Conservation (phyloP, 2,329 filamentous ascomycete species). For the Colletotrichum lupini region DNA sequence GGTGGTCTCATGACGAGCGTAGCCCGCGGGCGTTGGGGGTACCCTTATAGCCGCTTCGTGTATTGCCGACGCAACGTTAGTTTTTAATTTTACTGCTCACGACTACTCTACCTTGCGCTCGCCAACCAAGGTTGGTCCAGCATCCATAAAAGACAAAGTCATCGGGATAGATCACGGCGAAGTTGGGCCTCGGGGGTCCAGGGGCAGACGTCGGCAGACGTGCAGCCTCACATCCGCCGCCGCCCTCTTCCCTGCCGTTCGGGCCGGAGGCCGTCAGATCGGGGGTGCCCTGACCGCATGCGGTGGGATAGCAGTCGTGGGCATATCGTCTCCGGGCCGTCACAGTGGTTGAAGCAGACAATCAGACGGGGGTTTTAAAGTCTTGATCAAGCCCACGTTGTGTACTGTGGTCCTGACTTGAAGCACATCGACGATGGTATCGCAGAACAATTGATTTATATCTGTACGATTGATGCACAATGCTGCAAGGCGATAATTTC, state of each 20-base stretch:
- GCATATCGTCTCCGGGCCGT: no score
- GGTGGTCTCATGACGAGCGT: conserved; percentile 19
- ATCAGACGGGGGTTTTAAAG: neutral
- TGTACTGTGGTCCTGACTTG: no score
- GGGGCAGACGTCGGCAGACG: conserved; percentile 15
- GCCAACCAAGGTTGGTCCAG: neutral
- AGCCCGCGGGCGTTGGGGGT: conserved; percentile 30
- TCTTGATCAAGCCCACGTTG: neutral
- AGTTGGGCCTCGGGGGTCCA: neutral
- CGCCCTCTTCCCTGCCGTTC: neutral
- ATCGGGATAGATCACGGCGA: neutral
- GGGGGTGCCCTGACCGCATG: neutral
- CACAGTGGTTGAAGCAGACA: neutral
- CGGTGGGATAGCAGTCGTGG: neutral
- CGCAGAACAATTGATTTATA: neutral
- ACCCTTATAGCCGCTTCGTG: conserved; percentile 34
- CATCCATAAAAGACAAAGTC: neutral
- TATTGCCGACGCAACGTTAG: conserved; percentile 33
- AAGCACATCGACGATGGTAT: neutral
- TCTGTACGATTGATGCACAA: neutral
- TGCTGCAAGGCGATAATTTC: neutral
- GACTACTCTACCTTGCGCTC: conserved; percentile 1
- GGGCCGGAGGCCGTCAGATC: neutral
- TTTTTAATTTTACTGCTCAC: conserved; percentile 32
- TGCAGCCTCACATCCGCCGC: conserved; percentile 4